Evolutionary conservation across 2,329 filamentous ascomycete genomes (phyloP).

Genomic region (Epichloe elymi): DNA sequence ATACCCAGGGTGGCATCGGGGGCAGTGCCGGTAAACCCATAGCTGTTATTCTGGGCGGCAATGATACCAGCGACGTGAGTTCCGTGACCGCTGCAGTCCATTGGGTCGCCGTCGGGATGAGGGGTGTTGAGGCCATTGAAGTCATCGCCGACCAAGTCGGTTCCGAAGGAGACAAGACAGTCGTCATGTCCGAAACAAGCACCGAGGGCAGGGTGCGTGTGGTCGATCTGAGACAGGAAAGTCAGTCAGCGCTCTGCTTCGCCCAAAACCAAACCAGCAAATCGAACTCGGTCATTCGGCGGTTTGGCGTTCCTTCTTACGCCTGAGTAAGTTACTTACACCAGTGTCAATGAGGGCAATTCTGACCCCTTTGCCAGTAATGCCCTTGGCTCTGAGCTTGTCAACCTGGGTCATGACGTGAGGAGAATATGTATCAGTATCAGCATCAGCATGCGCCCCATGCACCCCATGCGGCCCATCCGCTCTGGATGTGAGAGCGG

Average conservation of each 20-base stretch:
- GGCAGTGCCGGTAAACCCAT: constrained; percentile 44
- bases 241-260: neutral
- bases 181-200: constrained; percentile 48
- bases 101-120: constrained; percentile 36
- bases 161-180: constrained; percentile 44
- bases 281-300: neutral
- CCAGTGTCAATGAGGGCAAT: constrained; percentile 42
- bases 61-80: constrained; percentile 51
- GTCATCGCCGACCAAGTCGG: constrained; percentile 43
- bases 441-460: too few relatives aligned
- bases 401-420: constrained; percentile 45
- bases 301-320: neutral
- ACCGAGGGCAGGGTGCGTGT: constrained; percentile 48
- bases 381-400: constrained; percentile 33
- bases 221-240: constrained; percentile 36
- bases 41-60: constrained; percentile 39
- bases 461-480: constrained; percentile 7
- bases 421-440: constrained; percentile 29
- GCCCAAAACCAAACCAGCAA: too few relatives aligned
- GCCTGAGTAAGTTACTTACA: constrained; percentile 21
- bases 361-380: constrained; percentile 38
- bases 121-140: constrained; percentile 29
- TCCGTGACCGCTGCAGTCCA: constrained; percentile 45
- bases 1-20: constrained; percentile 41
- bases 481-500: constrained; percentile 9